phyloP scores from a whole-genome alignment of 441 rosid genomes.

The Populus hybrid region DNA sequence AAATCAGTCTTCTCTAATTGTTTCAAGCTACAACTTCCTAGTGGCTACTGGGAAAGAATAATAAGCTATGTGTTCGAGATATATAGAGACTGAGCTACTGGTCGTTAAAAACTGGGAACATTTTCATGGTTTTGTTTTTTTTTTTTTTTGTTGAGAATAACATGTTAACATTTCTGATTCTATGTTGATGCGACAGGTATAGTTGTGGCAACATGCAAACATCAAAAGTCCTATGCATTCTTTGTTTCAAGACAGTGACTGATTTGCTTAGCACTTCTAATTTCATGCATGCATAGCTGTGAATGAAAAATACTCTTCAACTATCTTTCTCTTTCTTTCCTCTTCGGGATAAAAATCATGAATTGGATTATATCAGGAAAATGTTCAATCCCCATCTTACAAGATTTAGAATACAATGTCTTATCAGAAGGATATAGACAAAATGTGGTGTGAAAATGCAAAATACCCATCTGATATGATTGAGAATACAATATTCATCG shows the following conservation, averaged over 20 bases:
- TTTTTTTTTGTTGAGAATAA: slow-evolving; percentile 21
- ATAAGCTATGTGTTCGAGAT: background rate
- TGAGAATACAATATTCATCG: background rate
- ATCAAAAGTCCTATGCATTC: background rate
- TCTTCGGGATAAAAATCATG: background rate
- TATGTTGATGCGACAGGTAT: slow-evolving; percentile 9
- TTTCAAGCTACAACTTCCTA: background rate
- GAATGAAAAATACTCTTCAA: background rate
- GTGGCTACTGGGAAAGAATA: background rate
- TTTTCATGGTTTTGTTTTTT: background rate
- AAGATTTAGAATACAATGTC: background rate
- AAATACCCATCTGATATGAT: background rate
- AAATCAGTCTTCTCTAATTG: background rate
- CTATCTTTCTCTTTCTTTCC: background rate
- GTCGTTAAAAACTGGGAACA: background rate
- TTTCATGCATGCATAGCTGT: background rate
- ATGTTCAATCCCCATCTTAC: background rate
- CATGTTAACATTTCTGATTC: slow-evolving; percentile 35
- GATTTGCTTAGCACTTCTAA: background rate
- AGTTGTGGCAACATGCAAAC: background rate
- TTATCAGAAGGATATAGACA: background rate
- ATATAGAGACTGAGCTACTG: background rate
- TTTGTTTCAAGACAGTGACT: background rate
- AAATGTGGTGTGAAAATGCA: background rate
- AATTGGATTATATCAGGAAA: background rate